Evolutionary conservation across 805 yeast species (phyloP), one percentile per base, ranked within the genome.

Genomic region (Candida silvicultrix): DNA sequence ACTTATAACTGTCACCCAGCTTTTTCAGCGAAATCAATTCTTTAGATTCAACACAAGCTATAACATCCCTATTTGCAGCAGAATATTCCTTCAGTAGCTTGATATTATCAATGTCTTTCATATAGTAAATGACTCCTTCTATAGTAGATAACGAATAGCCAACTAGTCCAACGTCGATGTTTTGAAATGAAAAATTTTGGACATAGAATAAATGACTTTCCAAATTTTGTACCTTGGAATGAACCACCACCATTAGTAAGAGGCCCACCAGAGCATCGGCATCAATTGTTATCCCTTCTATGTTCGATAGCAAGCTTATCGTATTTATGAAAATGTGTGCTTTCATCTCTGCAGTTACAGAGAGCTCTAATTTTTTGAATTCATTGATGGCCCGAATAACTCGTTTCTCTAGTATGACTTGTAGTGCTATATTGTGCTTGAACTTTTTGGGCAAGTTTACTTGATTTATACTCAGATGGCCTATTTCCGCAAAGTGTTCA

Each of bases 61-160:
- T 83, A 35, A 83, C 66, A n/a, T 59, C 58, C 38, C 61, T 60
- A 60, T 87, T 88, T 2, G 56, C 57, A 2, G 58, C 58, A 0
- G 90, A 78, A 11, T 68, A 58, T 1, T 54, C 48, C 4, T 65
- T 56, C 42, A 84, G 62, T 4, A 62, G 58, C 2, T 64, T 64
- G 9, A 66, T 40, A 41, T 73, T 74, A 11, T 59, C 61, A 6
- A 49, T 44, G 34, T 72, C 64, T 31, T 65, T 65, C n/a, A 89
- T 68, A 56, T 84, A 92, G 46, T 68, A 78, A 9, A 88, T 57
- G 0, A 87, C 95, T 0, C 89, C 96, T 55, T 89, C 96, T 39
- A 89, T 69, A 6, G 96, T 88, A 40, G 96, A 83, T 14, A 89
- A 53, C 1, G 89, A 82, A 60, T 92, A 92, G 11, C 87, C 95